These are phyloP conservation scores for Entonaema liquescens DNA, from an alignment of 495 filamentous ascomycete genomes.

Conservation along the genomic window DNA sequence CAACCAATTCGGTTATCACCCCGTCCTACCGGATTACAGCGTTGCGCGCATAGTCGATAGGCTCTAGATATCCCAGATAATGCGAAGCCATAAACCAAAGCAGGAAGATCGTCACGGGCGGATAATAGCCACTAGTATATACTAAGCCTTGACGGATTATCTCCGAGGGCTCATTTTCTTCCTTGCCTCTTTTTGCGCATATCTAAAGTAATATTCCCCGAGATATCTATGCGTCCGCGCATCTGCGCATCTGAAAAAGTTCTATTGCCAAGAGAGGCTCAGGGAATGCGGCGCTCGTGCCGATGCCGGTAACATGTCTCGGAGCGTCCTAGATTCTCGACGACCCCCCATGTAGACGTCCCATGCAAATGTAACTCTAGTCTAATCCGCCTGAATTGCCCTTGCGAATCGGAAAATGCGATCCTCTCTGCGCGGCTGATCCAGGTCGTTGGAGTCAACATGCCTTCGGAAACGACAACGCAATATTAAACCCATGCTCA, in stretches of 20 bases:
- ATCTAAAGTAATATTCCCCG: constrained; percentile 3
- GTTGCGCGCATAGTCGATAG: constrained; percentile 25
- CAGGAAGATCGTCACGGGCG: constrained; percentile 15
- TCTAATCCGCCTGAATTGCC: constrained; percentile 39
- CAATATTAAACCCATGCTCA: constrained; percentile 2
- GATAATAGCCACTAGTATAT: constrained; percentile 3
- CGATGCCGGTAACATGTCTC: constrained; percentile 36
- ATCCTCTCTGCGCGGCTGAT: constrained; percentile 31
- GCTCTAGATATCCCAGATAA: constrained; percentile 37
- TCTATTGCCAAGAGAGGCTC: constrained; percentile 2
- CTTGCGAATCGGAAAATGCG: constrained; percentile 18
- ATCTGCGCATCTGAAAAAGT: background rate
- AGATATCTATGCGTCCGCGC: background rate
- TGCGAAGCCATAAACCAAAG: constrained; percentile 7
- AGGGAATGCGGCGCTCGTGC: constrained; percentile 33
- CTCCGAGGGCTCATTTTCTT: background rate
- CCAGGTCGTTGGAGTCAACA: constrained; percentile 33
- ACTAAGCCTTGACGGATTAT: background rate
- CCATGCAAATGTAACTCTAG: constrained; percentile 21
- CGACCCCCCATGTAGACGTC: background rate
- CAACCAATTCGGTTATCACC: constrained; percentile 15
- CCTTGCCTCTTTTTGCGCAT: background rate
- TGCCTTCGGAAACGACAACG: constrained; percentile 6
- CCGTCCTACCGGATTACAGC: constrained; percentile 10
- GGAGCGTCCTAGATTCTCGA: constrained; percentile 10